Evolutionary conservation across 148 eudicot species (phyloP), one percentile per base, ranked within the genome.

Genomic region (Diospyros lotus): DNA sequence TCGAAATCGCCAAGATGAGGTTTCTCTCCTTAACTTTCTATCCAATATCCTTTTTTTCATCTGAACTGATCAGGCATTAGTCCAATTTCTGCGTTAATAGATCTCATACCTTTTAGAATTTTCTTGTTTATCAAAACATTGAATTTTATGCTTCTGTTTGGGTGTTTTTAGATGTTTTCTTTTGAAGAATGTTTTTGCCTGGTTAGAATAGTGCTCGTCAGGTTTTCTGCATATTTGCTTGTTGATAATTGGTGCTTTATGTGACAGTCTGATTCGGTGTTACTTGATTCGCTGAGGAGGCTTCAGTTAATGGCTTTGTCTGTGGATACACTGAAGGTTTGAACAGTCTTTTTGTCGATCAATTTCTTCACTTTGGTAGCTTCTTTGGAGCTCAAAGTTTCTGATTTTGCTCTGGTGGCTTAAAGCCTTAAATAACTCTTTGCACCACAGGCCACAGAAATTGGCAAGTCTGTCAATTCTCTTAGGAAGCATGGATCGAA

Each of bases 261-360:
- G 46, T 85, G 72, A 58, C 96, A 95, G 98, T 80, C 97, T 70
- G 90, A 85, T 76, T 83, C 91, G 5, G 80, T 82, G 58, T 51
- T 92, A 80, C 81, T 80, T 64, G 96, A 95, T 43, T 95, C 94
- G 12, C 77, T 95, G 76, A 92, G 93, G 83, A 86, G 87, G 90
- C 84, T 95, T 78, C 91, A 95, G 75, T 73, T 92, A 81, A 89
- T 95, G 97, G 81, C 73, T 58, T 78, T 95, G 77, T 85, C 84
- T 62, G 86, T 95, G 67, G 96, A 89, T 75, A 86, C 86, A 54
- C 80, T 95, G 44, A 87, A 84, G 94, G 98, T 92, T 77, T 73
- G 86, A 59, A 50, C 66, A 8, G 56, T 75, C 63, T 75, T 73
- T 4, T 78, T 68, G 52, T 56, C 79, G 5, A 69, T 73, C 72